Percentiles rank a stretch among this genome's conserved stretches.
phyloP scores from a whole-genome alignment of 1,284 basidiomycete species.

The Kwoniella shivajii region DNA sequence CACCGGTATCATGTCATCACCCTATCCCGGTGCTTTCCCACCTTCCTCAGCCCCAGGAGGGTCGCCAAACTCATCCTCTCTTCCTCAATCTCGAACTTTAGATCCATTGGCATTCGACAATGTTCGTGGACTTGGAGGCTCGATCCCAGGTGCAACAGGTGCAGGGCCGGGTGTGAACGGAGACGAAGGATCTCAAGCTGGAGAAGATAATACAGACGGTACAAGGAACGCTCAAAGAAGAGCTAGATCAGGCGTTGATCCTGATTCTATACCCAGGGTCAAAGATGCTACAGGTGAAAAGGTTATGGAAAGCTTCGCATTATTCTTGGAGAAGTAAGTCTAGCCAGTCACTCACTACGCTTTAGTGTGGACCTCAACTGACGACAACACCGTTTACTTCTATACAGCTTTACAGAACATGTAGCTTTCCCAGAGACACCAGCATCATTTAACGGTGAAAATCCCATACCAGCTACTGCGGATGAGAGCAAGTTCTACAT shows the following conservation, averaged over 20 bases:
- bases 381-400: neutral
- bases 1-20: conserved; percentile 37
- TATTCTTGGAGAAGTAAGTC: conserved; percentile 83
- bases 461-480: conserved; percentile 45
- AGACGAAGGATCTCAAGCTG: conserved; percentile 19
- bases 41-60: conserved; percentile 38
- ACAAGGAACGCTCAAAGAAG: conserved; percentile 15
- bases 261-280: conserved; percentile 76
- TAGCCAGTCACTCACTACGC: neutral
- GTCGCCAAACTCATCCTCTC: conserved; percentile 36
- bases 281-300: conserved; percentile 91
- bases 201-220: conserved; percentile 22
- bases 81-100: conserved; percentile 32
- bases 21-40: conserved; percentile 30
- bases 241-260: conserved; percentile 34
- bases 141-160: conserved; percentile 16
- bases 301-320: conserved; percentile 84
- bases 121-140: conserved; percentile 47
- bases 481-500: conserved; percentile 68
- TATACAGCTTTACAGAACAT: conserved; percentile 73
- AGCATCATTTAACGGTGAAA: conserved; percentile 62
- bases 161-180: neutral
- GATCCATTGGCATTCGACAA: conserved; percentile 47
- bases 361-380: neutral
- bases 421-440: conserved; percentile 74